Conservation (phyloP, 179 eudicot genomes). For the Silene coronaria region DNA sequence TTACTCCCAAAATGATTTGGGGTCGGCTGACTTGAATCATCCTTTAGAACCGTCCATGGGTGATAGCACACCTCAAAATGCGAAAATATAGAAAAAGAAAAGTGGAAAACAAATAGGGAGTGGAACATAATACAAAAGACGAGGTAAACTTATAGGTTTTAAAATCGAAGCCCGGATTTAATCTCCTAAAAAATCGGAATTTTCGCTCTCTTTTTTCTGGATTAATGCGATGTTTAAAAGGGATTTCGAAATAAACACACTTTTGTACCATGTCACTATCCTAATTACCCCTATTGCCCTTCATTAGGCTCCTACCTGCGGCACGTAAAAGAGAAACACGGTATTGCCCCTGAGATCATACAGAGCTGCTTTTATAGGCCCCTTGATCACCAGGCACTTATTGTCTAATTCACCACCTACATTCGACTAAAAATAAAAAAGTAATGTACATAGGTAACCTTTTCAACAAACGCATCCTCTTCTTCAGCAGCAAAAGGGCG, state of each 20-base stretch:
- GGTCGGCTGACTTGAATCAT: no score
- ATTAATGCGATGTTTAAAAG: neutral
- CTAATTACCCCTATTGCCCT: neutral
- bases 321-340: neutral
- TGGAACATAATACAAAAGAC: no score
- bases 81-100: no score
- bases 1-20: no score
- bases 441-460: conserved; percentile 33
- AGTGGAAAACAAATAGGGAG: no score
- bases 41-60: no score
- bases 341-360: neutral
- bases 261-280: neutral
- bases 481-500: conserved; percentile 88
- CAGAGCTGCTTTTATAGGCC: conserved; percentile 7
- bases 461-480: conserved; percentile 76
- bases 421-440: neutral
- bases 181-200: neutral
- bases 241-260: neutral
- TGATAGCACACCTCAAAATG: no score
- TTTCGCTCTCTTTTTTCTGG: neutral
- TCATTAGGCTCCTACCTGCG: neutral
- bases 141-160: no score
- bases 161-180: no score
- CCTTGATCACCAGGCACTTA: conserved; percentile 2
- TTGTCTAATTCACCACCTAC: neutral